These are phyloP conservation scores for Malassezia yamatoensis DNA, from an alignment of 1,284 basidiomycete species.

Conservation along the genomic window DNA sequence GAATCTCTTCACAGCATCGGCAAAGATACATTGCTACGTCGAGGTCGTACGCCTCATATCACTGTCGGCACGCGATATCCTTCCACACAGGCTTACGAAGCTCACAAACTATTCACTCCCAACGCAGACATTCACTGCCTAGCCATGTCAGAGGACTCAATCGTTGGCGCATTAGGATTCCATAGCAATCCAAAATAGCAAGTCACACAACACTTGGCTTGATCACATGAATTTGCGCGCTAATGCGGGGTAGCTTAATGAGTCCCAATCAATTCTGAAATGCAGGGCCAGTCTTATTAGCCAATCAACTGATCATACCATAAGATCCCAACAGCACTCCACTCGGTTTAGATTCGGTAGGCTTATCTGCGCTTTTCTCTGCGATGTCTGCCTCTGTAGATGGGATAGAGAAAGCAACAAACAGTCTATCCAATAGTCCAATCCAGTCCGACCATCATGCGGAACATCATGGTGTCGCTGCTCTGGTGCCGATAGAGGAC, in stretches of 20 bases:
- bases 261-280: no score
- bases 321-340: no score
- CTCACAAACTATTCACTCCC: constrained; percentile 48
- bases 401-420: background rate
- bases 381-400: background rate
- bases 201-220: background rate
- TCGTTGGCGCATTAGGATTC: constrained; percentile 2
- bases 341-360: background rate
- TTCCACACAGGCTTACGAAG: constrained; percentile 62
- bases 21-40: background rate
- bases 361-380: background rate
- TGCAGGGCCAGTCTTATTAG: no score
- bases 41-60: constrained; percentile 55
- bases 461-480: background rate
- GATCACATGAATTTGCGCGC: no score
- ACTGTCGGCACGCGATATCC: constrained; percentile 67
- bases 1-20: constrained; percentile 3
- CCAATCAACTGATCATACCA: no score
- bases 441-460: background rate
- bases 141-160: background rate
- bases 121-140: background rate
- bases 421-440: background rate
- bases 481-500: background rate
- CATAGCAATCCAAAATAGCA: constrained; percentile 10
- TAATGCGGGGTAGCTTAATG: no score